Base-by-base conservation (phyloP, 2,329 filamentous ascomycete genomes). In the Aureobasidium leucospermi region DNA sequence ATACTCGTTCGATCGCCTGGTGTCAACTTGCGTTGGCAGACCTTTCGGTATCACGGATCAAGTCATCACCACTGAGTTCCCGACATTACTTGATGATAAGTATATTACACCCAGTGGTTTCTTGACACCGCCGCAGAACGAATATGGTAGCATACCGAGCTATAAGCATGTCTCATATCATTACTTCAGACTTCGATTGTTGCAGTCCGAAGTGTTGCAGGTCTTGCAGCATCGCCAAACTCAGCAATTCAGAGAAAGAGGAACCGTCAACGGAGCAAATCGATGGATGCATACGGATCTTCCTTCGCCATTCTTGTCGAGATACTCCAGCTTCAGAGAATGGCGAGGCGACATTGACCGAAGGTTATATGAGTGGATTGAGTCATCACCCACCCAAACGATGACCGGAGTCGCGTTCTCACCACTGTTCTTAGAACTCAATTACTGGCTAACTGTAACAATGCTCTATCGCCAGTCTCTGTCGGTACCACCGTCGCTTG, bases 401-500 rank as follows among this genome's bases (percentile, higher is more conserved):
- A 85, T 94, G 60, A 96, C 90, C 0, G 92, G 92, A 1, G 94
- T 97, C 2, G 85, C 85, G 4, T 97, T 97, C 71, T 91, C 89
- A 0, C 85, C 89, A 1, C 88, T 96, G 59, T 96, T 97, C 67
- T 75, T 96, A 4, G 90, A 96, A 67, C 80, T 97, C 62, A 97
- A 97, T 72, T 97, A 97, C 74, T 97, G 93, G 92, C 93, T 96
- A 71, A 90, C 91, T 3, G 86, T 97, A 62, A 95, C 96, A 65
- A 91, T 96, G 87, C 82, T 97, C 19, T 97, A 97, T 71, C 82
- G 93, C 59, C 93, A 96, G 94, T 91, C 71, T 6, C 63, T 72
- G 74, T 96, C 62, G 88, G 89, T 96, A 16, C 93, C 93, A 0
- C 84, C 88, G 42, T 85, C 91, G 68, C 85, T 97, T 60, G 90